Evolutionary conservation across 192 early-diverging fungal species (phyloP).

Genomic region (Rhizoclosmatium sp.): DNA sequence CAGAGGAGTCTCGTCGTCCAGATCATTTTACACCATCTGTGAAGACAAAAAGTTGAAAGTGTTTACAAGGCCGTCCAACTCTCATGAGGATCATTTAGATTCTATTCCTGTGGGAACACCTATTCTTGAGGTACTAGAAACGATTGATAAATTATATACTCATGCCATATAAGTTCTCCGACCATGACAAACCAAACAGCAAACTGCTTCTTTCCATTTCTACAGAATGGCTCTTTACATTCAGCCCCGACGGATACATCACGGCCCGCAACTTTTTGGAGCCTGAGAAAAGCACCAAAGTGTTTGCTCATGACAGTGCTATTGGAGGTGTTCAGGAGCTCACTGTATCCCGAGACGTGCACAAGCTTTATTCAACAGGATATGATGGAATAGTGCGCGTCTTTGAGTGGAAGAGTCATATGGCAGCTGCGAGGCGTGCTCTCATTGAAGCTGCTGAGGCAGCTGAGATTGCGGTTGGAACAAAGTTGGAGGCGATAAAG

Average conservation of each 20-base stretch:
- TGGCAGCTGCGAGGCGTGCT: conserved; percentile 47
- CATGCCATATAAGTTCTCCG: conserved; percentile 40
- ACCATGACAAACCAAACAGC: conserved; percentile 44
- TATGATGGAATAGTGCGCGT: conserved; percentile 49
- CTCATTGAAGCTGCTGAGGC: conserved; percentile 48
- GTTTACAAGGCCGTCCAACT: background rate
- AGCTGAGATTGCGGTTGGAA: conserved; percentile 35
- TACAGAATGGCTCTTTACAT: conserved; percentile 56
- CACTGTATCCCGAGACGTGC: conserved; percentile 46
- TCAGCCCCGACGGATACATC: conserved; percentile 52
- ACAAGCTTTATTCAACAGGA: conserved; percentile 49
- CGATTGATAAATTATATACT: background rate
- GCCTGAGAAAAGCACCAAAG: conserved; percentile 52
- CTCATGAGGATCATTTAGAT: background rate
- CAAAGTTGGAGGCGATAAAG: conserved; percentile 23
- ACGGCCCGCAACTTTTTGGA: conserved; percentile 58
- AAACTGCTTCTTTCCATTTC: conserved; percentile 35
- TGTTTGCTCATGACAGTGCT: conserved; percentile 54
- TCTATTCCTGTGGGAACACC: conserved; percentile 39
- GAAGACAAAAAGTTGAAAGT: conserved; percentile 49
- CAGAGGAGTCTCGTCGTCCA: conserved; percentile 49
- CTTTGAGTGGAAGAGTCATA: conserved; percentile 59
- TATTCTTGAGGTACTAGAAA: conserved; percentile 39
- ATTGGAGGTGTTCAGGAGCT: conserved; percentile 50
- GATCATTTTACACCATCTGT: conserved; percentile 50